Conservation (phyloP, 805 yeast genomes). For the Babjeviella inositovora region DNA sequence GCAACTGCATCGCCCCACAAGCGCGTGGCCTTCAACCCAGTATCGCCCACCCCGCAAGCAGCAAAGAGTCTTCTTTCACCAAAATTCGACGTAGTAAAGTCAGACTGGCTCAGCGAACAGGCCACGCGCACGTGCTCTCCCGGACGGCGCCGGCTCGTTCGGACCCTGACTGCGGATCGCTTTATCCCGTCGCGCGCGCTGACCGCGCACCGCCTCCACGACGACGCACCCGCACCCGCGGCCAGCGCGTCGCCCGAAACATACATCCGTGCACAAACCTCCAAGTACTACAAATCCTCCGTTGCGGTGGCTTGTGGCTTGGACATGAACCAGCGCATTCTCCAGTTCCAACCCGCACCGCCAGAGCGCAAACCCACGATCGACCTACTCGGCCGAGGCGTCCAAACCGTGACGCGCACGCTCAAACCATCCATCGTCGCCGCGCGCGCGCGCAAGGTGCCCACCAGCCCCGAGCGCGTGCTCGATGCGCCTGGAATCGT, state of each 20-base stretch:
- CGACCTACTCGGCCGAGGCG: constrained; percentile 4
- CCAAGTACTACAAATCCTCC: constrained; percentile 50
- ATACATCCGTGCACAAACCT: constrained; percentile 36
- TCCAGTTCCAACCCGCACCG: constrained; percentile 77
- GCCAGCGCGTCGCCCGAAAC: constrained; percentile 26
- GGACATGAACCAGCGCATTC: constrained; percentile 63
- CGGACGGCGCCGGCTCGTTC: no score
- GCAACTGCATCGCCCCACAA: no score
- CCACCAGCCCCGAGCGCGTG: constrained; percentile 82
- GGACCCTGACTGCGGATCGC: constrained; percentile 28
- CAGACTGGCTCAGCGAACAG: no score
- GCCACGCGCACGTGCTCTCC: no score
- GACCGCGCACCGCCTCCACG: background rate
- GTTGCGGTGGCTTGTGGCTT: constrained; percentile 94
- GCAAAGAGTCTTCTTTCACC: no score
- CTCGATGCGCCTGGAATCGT: constrained; percentile 91
- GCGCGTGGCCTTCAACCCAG: no score
- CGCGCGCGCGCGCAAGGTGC: constrained; percentile 60
- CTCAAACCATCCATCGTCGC: constrained; percentile 30
- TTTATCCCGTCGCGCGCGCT: constrained; percentile 51
- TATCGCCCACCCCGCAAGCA: no score
- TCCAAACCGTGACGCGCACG: constrained; percentile 8
- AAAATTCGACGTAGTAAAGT: no score
- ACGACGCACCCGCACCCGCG: constrained; percentile 3
- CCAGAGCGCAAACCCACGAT: constrained; percentile 33